Percentiles rank a stretch among this genome's conserved stretches.
These are phyloP conservation scores for Daldinia decipiens DNA, from an alignment of 495 filamentous ascomycete genomes.

Conservation along the genomic window DNA sequence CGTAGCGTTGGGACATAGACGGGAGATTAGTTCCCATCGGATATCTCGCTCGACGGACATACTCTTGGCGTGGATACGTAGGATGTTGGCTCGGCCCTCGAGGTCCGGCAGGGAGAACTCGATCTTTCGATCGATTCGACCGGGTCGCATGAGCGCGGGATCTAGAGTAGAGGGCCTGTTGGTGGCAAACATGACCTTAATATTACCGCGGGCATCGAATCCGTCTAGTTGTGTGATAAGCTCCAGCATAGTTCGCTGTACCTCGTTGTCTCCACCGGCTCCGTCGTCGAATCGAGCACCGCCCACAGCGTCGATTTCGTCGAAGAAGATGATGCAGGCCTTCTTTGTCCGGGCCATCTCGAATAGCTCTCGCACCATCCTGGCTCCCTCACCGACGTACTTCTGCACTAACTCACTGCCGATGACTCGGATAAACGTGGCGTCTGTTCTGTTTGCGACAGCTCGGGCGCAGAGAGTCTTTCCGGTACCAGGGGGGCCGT, in stretches of 20 bases:
- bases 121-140: conserved; percentile 98
- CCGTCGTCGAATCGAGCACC: conserved; percentile 99
- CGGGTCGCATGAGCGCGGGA: conserved; percentile 95
- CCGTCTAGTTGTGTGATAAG: conserved; percentile 98
- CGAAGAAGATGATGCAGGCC: conserved; percentile 99
- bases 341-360: conserved; percentile 99
- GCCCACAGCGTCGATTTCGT: conserved; percentile 97
- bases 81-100: conserved; percentile 95
- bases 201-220: conserved; percentile 97
- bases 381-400: conserved; percentile 96
- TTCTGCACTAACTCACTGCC: conserved; percentile 97
- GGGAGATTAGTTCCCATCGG: conserved; percentile 96
- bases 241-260: conserved; percentile 99
- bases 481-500: conserved; percentile 95
- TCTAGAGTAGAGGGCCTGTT: conserved; percentile 96
- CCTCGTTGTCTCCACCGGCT: conserved; percentile 97
- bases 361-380: conserved; percentile 98
- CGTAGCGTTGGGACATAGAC: conserved; percentile 95
- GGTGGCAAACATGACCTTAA: conserved; percentile 99
- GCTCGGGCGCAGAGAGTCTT: conserved; percentile 98
- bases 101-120: conserved; percentile 97
- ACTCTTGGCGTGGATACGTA: conserved; percentile 98
- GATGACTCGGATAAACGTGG: conserved; percentile 98
- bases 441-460: conserved; percentile 96
- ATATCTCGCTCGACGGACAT: conserved; percentile 99